Base-by-base conservation (phyloP, 768 basidiomycete genomes). In the Phylloporus sp. region DNA sequence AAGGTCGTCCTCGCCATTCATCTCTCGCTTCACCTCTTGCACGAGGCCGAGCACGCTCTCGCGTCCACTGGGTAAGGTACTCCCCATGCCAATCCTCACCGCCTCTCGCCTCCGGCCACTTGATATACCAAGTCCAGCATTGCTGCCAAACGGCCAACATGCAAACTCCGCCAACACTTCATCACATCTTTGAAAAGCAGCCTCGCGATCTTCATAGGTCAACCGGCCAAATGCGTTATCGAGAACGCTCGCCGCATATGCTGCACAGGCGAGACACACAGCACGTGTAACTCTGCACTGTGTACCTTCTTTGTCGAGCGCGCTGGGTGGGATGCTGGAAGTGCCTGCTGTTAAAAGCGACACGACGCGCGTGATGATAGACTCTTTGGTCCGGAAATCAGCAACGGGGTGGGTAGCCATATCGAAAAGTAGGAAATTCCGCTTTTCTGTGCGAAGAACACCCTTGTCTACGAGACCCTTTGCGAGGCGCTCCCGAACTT, bases 371-470 rank as follows among this genome's bases (percentile, higher is more conserved):
- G 76, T 70, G 65, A 97, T 77, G 62, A 98, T 81, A 52, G 79
- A 77, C 65, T 94, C 93, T 66, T 98, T 98, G 9, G 85, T 86
- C 52, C 90, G 86, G 12, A 91, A 80, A 70, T 97, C 95, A 7
- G 95, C 91, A 45, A 98, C 89, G 2, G 95, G 97, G 69, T 99
- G 95, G 0, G 95, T 99, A 16, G 97, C 95, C 95, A 99, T 99
- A 74, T 99, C 95, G 73, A 99, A 99, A 27, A 99, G 78, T 45
- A 99, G 81, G 71, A 99, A 99, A 70, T 98, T 98, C 63, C 94
- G 89, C 68, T 99, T 98, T 69, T 98, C 97, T 15, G 95, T 99
- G 45, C 97, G 88, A n/a, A 99, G 82, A 34, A 99, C 85, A 61
- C 95, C 97, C 72, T 99, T 99, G 77, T 99, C 95, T 46, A 97